Conservation (phyloP, 352 stramenopile genomes). For the Pythium sukuiense region DNA sequence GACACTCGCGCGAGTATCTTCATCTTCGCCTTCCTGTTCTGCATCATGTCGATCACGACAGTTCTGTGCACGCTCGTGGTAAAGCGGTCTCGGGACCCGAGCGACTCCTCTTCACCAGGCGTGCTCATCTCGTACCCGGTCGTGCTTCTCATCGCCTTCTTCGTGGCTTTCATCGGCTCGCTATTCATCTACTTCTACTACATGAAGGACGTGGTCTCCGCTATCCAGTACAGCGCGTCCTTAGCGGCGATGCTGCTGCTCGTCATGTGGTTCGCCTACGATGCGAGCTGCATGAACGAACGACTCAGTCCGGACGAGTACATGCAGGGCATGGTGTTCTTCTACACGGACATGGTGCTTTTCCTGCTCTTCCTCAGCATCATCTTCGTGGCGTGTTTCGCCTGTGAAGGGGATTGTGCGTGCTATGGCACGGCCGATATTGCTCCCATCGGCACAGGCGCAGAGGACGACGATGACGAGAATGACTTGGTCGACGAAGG, state of each 20-base stretch:
- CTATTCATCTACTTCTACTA: conserved; percentile 64
- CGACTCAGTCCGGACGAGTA: conserved; percentile 74
- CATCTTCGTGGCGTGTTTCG: conserved; percentile 77
- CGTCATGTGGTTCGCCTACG: conserved; percentile 83
- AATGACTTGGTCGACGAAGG: conserved; percentile 34
- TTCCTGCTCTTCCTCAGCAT: conserved; percentile 78
- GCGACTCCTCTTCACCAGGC: conserved; percentile 13
- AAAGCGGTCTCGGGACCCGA: conserved; percentile 39
- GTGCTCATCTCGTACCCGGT: conserved; percentile 62
- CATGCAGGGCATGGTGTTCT: conserved; percentile 84
- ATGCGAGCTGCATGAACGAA: conserved; percentile 79
- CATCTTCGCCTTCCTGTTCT: conserved; percentile 62
- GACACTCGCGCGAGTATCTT: conserved; percentile 64
- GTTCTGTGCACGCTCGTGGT: conserved; percentile 50
- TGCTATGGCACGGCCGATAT: conserved; percentile 76
- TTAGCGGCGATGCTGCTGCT: conserved; percentile 59
- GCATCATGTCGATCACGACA: conserved; percentile 61
- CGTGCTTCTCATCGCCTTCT: conserved; percentile 51
- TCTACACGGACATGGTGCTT: conserved; percentile 83
- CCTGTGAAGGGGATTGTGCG: conserved; percentile 71
- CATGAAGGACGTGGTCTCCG: conserved; percentile 51
- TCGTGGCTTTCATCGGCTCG: conserved; percentile 54
- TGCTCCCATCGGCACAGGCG: conserved; percentile 41
- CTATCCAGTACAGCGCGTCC: conserved; percentile 52
- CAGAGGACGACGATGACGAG: conserved; percentile 27